Base-by-base conservation (phyloP, 768 basidiomycete genomes). In the Lentinula detonsa region DNA sequence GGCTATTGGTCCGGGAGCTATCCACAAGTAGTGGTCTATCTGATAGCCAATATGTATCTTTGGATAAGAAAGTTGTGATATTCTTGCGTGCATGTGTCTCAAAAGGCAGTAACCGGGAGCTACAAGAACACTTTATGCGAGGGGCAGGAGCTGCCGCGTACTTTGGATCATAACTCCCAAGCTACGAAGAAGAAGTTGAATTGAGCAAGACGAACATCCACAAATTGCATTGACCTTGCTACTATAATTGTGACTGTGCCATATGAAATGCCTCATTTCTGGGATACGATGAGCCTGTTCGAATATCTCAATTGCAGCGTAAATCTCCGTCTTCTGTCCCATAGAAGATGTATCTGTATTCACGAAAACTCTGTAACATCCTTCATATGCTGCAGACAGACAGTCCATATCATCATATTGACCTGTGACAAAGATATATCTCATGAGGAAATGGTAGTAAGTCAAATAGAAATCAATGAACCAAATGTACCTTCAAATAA, bases 141-240 rank as follows among this genome's bases (percentile, higher is more conserved):
- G n/a, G n/a, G n/a, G n/a, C n/a, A n/a, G n/a, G 78, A 39, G 73
- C 76, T 13, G 70, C 66, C 45, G 67, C 68, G 65, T 78, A 78
- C 34, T 67, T 39, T 13, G 45, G 52, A 50, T 61, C 60, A 18
- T 46, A 61, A 5, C 33, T 43, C 28, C 52, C 60, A 5, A 54
- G 15, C 53, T 61, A 28, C 9, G 13, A 18, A 33, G 13, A 18
- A 33, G 16, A 13, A 37, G 11, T 15, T 43, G 40, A 33, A 23
- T 23, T 2, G 23, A 23, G 23, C 23, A 23, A 23, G 23, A 23
- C 23, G 3, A 23, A 23, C 23, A n/a, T 35, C 45, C 9, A 46
- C 18, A 46, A 46, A 6, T 46, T 16, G 9, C 18, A 57, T 39
- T 10, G 8, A 40, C 60, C 51, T 61, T 61, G 28, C 34, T 39